Evolutionary conservation across 179 eudicot species (phyloP), one percentile per base, ranked within the genome.

Genomic region (Carnegiea gigantea): DNA sequence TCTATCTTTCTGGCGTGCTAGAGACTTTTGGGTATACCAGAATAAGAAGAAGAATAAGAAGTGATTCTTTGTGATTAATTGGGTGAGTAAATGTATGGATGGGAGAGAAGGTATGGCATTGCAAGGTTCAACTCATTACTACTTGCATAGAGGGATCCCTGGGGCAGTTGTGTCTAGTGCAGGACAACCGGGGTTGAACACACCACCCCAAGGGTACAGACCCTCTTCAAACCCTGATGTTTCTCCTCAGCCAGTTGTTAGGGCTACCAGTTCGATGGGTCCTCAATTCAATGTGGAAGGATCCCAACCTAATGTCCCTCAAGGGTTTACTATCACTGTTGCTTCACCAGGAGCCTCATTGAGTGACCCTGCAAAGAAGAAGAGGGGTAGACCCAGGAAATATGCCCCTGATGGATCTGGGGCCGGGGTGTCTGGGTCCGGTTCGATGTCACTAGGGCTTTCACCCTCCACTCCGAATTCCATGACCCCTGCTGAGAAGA

Each of bases 321-420:
- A 89, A 74, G 95, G 92, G 1, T 82, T 85, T 83, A 80, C 85
- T 33, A 80, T 87, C 64, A 83, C 85, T 60, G 87, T 85, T 81
- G 82, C 90, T 59, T 54, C 82, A 3, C 51, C 90, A 75, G 84
- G 86, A 59, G 89, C 85, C 57, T 59, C 89, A 78, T 38, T 84
- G 83, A 82, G 88, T 81, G 97, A 88, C 72, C 83, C 91, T 36
- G 71, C 62, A 26, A 95, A 92, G 93, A 95, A 91, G 86, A 95
- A 95, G 86, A 91, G 98, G 82, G 98, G 98, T 43, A 92, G 98
- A 87, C 98, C 98, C 10, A 84, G 98, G 78, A 95, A 95, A 12
- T 95, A 95, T 85, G 93, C 88, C 2, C 97, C 98, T 36, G 95
- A 89, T 83, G 95, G 97, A n/a, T 77, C 95, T 49, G 89, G 87